phyloP scores from a whole-genome alignment of 2,329 filamentous ascomycete species.

The Parastagonospora avenae region DNA sequence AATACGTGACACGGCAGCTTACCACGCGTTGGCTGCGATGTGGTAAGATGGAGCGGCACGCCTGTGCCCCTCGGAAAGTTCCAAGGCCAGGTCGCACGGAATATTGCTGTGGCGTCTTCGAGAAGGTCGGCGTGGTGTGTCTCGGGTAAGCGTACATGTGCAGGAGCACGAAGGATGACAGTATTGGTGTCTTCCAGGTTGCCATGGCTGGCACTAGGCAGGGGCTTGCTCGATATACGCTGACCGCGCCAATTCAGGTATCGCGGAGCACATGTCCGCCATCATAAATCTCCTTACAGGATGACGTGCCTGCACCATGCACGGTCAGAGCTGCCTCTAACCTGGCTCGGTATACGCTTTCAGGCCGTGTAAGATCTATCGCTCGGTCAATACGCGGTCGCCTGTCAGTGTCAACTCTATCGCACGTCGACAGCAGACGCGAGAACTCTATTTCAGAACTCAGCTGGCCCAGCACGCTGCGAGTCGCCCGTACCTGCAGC shows the following conservation, averaged over 20 bases:
- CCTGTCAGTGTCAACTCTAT: constrained; percentile 33
- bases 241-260: constrained; percentile 18
- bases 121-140: constrained; percentile 20
- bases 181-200: constrained; percentile 25
- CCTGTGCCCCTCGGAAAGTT: constrained; percentile 2
- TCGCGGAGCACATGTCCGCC: constrained; percentile 21
- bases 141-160: constrained; percentile 17
- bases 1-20: constrained; percentile 8
- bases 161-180: constrained; percentile 13
- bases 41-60: not conserved
- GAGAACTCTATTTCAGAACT: constrained; percentile 16
- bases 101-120: constrained; percentile 36
- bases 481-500: constrained; percentile 17
- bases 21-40: constrained; percentile 5
- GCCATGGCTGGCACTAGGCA: constrained; percentile 27
- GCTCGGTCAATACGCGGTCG: constrained; percentile 20
- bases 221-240: constrained; percentile 13
- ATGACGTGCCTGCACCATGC: constrained; percentile 38
- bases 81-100: constrained; percentile 15
- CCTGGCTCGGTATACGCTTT: constrained; percentile 6
- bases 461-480: not conserved
- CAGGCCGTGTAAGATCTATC: constrained; percentile 5
- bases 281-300: constrained; percentile 32
- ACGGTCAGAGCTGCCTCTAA: constrained; percentile 14
- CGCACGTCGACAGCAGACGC: constrained; percentile 17